Conservation (phyloP, 352 stramenopile species). For the Elongisporangium prolatum region DNA sequence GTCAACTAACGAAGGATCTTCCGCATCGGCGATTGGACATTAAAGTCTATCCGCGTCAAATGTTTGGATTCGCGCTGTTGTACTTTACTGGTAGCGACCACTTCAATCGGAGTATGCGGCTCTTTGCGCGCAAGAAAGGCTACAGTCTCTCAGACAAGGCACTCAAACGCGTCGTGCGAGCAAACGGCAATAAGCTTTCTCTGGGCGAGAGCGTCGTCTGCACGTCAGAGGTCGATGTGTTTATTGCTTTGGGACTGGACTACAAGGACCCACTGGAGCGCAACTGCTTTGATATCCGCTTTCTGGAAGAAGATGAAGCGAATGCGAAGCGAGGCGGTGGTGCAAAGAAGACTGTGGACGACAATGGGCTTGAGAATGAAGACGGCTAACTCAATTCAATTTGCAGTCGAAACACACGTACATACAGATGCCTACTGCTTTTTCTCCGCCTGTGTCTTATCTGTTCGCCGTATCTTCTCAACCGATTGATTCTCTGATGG, state of each 20-base stretch:
- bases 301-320: slow-evolving; percentile 71
- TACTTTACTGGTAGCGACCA: slow-evolving; percentile 92
- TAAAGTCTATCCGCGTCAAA: slow-evolving; percentile 81
- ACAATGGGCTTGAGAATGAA: background rate
- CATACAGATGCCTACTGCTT: background rate
- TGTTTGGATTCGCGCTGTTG: slow-evolving; percentile 79
- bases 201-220: slow-evolving; percentile 69
- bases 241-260: slow-evolving; percentile 76
- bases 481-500: background rate
- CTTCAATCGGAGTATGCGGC: slow-evolving; percentile 86
- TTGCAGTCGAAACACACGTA: background rate
- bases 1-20: slow-evolving; percentile 43
- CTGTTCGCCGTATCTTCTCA: background rate
- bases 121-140: slow-evolving; percentile 77
- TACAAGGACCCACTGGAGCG: slow-evolving; percentile 79
- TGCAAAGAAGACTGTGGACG: background rate
- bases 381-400: slow-evolving; percentile 2
- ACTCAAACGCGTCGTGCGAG: slow-evolving; percentile 55
- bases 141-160: slow-evolving; percentile 68
- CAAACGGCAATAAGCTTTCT: slow-evolving; percentile 57
- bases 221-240: slow-evolving; percentile 77
- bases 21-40: slow-evolving; percentile 76
- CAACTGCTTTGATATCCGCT: slow-evolving; percentile 82
- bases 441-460: background rate
- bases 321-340: slow-evolving; percentile 28